Evolutionary conservation across 805 yeast species (phyloP), one percentile per base, ranked within the genome.

Genomic region (Lachancea sp.): DNA sequence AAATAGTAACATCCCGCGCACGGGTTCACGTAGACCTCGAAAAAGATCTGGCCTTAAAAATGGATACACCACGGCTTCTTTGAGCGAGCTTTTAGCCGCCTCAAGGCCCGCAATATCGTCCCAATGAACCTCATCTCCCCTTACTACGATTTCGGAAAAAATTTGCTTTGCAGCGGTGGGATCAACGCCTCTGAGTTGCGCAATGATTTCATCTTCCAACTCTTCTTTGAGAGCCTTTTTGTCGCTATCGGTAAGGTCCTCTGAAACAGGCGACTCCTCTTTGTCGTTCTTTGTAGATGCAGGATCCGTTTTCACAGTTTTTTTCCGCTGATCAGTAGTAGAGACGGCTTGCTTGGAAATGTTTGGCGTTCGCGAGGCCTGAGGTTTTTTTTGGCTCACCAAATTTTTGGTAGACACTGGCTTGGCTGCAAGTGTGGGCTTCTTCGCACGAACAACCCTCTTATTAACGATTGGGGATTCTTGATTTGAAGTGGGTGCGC

Each of bases 21-120:
- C 93, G 0, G 99, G 99, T 66, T 90, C 98, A 54, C 98, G 73
- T 48, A 93, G 69, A 1, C 98, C 98, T 48, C 80, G 77, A 59
- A 91, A 93, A 50, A 91, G 71, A 64, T 93, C 98, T 0, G 98
- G 99, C 38, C 99, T 74, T 52, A 93, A 67, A 60, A 91, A 90
- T 19, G 99, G 99, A 61, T 93, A 91, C 12, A 93, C 98, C 3
- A 91, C 98, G 0, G 98, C 85, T 62, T 91, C 99, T 62, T 90
- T 93, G 47, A 91, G 71, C 0, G 96, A 83, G 50, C 76, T 79
- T 58, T 91, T 91, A 3, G 98, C 98, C 16, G 76, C 74, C 47
- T 85, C 95, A 29, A 91, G 68, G 1, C 99, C 99, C 0, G 96
- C 96, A 54, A 91, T 87, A 59, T 91, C 98, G 43, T 85, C 95